These are phyloP conservation scores for Echeveria elegans DNA, from an alignment of 164 flowering plant species.

Conservation along the genomic window DNA sequence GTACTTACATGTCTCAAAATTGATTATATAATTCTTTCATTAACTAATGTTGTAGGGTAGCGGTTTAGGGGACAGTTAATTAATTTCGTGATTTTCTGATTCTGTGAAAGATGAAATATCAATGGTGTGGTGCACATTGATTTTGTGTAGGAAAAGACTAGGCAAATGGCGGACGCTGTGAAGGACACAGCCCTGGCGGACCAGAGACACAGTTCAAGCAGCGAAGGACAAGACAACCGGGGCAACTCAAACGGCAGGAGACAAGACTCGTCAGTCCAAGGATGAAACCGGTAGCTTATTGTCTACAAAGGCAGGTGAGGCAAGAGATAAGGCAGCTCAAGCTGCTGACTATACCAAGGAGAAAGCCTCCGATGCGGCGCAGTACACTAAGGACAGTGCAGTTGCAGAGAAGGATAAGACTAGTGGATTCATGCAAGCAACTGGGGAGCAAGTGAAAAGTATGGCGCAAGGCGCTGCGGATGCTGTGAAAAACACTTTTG, in stretches of 20 bases:
- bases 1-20: too few species aligned
- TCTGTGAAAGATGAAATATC: too few species aligned
- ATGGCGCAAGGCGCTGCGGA: constrained; percentile 57
- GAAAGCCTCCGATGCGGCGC: constrained; percentile 11
- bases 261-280: constrained; percentile 21
- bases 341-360: constrained; percentile 5
- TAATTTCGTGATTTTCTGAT: too few species aligned
- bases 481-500: constrained; percentile 52
- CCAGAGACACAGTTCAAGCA: constrained; percentile 11
- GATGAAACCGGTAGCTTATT: constrained; percentile 9
- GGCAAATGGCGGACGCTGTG: constrained; percentile 20
- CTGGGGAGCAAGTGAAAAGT: constrained; percentile 42
- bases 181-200: constrained; percentile 10
- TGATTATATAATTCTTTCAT: too few species aligned
- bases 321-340: constrained; percentile 12
- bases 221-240: constrained; percentile 26
- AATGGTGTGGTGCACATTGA: neutral
- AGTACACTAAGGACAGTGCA: constrained; percentile 23
- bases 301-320: constrained; percentile 9
- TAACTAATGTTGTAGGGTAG: too few species aligned
- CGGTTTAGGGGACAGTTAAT: too few species aligned
- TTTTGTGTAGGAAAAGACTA: constrained; percentile 25
- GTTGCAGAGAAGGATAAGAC: constrained; percentile 36
- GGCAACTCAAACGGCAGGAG: constrained; percentile 22
- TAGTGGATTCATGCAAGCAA: constrained; percentile 33